Base-by-base conservation (phyloP, 1,139 yeast genomes). In the Blastobotrys ciferrii region DNA sequence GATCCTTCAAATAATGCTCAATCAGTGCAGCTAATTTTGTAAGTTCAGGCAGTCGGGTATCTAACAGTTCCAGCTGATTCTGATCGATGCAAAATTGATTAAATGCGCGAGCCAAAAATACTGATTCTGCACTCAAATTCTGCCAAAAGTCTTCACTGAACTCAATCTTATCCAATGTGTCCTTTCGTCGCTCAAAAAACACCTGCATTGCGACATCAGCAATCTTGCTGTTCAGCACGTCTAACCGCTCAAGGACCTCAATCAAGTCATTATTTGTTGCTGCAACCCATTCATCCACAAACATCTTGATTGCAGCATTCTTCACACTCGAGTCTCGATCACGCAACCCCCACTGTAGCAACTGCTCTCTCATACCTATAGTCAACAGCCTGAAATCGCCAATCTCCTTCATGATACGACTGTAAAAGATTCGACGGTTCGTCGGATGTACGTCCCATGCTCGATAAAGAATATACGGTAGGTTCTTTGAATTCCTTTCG, bases 271-370 rank as follows among this genome's bases (percentile, higher is more conserved):
- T 84, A 56, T 84, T 76, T 11, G 83, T 78, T 2, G 78, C 71
- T 19, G 78, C 78, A 47, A 87, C 75, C 98, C 98, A 92, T 43
- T 77, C 76, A 25, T 72, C 71, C 5, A 86, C 76, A 47, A 92
- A 75, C 81, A 89, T 77, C 54, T 79, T 79, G 0, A 76, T 69
- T 1, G 96, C 89, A 0, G 96, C 94, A 25, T 70, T 71, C 54
- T 81, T 74, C 1, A 92, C 98, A 4, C 74, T 61, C 5, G 75
- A 79, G 54, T 91, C 96, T 56, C 98, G 80, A 66, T 92, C 98
- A 55, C 81, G 80, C 45, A 92, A 72, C 1, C 98, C 98, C 89
- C 95, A 87, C 44, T 75, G 74, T 30, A 92, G 71, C 18, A 92
- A 65, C 54, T 77, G 76, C 52, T 85, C 92, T 45, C 96, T 71